These are phyloP conservation scores for Penicillium hordei DNA, from an alignment of 2,329 filamentous ascomycete species.

Conservation along the genomic window DNA sequence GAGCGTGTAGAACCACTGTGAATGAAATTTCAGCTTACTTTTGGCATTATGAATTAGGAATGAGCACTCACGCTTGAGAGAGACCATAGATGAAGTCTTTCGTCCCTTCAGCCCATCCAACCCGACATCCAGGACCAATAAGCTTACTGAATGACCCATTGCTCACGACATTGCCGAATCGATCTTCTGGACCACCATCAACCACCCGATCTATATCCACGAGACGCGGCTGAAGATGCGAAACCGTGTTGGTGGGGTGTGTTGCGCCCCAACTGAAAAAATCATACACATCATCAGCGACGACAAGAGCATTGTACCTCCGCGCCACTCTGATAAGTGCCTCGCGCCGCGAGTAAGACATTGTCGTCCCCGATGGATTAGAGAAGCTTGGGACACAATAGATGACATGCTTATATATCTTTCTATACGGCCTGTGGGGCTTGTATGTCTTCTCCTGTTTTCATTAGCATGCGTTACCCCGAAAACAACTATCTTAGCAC, in stretches of 20 bases:
- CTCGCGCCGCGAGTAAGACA: constrained; percentile 51
- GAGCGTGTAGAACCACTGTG: constrained; percentile 41
- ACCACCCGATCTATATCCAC: constrained; percentile 71
- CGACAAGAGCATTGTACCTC: constrained; percentile 70
- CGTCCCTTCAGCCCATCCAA: constrained; percentile 78
- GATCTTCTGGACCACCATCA: constrained; percentile 55
- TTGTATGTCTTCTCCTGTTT: constrained; percentile 9
- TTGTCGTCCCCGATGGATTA: constrained; percentile 21
- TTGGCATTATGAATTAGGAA: constrained; percentile 9
- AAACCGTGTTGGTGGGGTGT: background rate
- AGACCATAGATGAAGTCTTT: constrained; percentile 57
- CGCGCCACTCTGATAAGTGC: constrained; percentile 70
- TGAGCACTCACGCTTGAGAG: constrained; percentile 52
- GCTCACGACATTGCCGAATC: constrained; percentile 74
- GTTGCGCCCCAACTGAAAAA: constrained; percentile 67
- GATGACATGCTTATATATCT: constrained; percentile 23
- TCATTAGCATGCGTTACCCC: constrained; percentile 52
- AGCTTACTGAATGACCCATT: constrained; percentile 90
- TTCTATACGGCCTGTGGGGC: constrained; percentile 11
- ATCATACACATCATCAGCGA: constrained; percentile 89
- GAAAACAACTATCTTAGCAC: background rate
- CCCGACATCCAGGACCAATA: constrained; percentile 72
- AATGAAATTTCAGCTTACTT: background rate
- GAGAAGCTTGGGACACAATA: constrained; percentile 24
- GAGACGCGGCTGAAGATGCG: constrained; percentile 60